Conservation (phyloP, 2,329 filamentous ascomycete genomes). For the Sporothrix pseudoabietina region DNA sequence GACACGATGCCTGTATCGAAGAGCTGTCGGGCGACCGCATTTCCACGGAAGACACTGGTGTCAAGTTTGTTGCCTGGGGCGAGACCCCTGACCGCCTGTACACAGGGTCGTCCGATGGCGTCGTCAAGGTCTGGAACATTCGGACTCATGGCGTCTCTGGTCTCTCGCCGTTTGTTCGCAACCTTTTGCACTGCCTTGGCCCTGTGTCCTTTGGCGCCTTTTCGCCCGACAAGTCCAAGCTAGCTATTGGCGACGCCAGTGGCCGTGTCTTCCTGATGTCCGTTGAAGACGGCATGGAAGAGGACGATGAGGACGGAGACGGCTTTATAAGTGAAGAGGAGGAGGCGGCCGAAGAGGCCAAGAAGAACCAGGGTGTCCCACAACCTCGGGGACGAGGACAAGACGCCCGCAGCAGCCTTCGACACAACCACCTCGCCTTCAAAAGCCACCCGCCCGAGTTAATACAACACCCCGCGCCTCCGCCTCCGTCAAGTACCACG, state of each 20-base stretch:
- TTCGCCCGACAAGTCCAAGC: conserved; percentile 56
- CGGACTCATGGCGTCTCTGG: conserved; percentile 41
- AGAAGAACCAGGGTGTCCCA: not conserved
- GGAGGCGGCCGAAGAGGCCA: not conserved
- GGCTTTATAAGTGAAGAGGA: conserved; percentile 32
- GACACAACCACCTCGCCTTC: conserved; percentile 37
- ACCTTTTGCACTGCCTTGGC: conserved; percentile 57
- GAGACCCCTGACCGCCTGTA: conserved; percentile 60
- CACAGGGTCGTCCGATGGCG: conserved; percentile 64
- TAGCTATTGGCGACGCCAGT: conserved; percentile 63
- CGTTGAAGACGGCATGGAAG: conserved; percentile 47
- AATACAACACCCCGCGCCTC: conserved; percentile 54
- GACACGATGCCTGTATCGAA: conserved; percentile 52
- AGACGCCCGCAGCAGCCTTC: not conserved
- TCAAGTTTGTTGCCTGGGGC: conserved; percentile 67
- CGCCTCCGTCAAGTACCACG: conserved; percentile 41
- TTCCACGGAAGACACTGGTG: conserved; percentile 58
- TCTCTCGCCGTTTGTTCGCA: conserved; percentile 51
- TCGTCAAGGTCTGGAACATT: conserved; percentile 65
- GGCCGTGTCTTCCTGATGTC: conserved; percentile 61
- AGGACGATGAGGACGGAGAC: conserved; percentile 28
- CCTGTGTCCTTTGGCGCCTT: conserved; percentile 62
- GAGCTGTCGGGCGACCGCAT: conserved; percentile 33
- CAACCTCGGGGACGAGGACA: not conserved
- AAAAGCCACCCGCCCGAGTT: conserved; percentile 51